phyloP scores from a whole-genome alignment of 1,139 yeast genomes.

The Protomyces lactucae-debilis region DNA sequence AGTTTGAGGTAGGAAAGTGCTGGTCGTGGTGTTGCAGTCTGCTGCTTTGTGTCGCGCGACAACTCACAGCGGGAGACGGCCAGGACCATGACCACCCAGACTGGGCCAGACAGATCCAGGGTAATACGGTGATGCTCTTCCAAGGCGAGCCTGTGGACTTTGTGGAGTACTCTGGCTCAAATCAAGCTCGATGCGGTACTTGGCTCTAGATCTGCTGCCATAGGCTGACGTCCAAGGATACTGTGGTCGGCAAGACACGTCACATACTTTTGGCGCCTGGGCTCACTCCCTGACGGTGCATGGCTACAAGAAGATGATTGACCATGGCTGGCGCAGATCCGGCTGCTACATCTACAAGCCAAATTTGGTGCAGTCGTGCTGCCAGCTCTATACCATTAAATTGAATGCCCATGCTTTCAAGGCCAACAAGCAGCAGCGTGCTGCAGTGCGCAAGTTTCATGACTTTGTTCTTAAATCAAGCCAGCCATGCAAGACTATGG shows the following conservation, averaged over 20 bases:
- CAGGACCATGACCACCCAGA: no score
- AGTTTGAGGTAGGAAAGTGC: no score
- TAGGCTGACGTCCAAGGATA: conserved; percentile 30
- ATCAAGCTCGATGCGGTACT: conserved; percentile 6
- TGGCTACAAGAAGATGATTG: conserved; percentile 46
- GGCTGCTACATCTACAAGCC: conserved; percentile 71
- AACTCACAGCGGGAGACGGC: no score
- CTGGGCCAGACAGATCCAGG: no score
- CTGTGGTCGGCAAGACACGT: conserved; percentile 28
- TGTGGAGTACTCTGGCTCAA: conserved; percentile 17
- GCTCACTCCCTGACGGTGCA: conserved; percentile 28
- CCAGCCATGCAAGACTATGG: conserved; percentile 10
- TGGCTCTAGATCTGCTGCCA: neutral
- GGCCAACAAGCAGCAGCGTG: conserved; percentile 62
- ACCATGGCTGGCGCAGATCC: conserved; percentile 63
- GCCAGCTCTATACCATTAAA: conserved; percentile 72
- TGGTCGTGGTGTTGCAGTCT: no score
- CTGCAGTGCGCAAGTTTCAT: conserved; percentile 58
- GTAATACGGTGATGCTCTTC: conserved; percentile 9
- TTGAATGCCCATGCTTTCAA: conserved; percentile 49
- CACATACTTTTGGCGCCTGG: conserved; percentile 29
- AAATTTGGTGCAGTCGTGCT: conserved; percentile 68
- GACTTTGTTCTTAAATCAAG: conserved; percentile 40
- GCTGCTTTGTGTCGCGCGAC: no score
- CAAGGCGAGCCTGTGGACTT: conserved; percentile 27